phyloP scores from a whole-genome alignment of 2,329 filamentous ascomycete species.

The Cladosporium oxysporum region DNA sequence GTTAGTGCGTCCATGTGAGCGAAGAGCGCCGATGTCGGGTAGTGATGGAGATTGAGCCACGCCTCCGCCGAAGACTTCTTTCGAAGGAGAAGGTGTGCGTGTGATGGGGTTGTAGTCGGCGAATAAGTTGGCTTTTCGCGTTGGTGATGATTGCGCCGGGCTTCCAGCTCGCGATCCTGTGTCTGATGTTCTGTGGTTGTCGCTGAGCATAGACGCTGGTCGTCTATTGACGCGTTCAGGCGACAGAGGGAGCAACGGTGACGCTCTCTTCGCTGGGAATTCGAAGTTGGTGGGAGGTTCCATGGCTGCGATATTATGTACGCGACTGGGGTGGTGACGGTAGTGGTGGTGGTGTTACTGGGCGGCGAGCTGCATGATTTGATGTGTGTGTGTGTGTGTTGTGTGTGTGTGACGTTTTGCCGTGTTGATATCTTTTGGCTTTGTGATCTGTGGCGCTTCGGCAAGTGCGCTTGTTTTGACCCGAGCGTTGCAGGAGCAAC shows the following conservation, averaged over 20 bases:
- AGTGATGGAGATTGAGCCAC: slow-evolving; percentile 36
- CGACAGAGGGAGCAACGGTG: slow-evolving; percentile 61
- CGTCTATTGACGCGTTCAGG: slow-evolving; percentile 63
- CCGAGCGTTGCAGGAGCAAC: slow-evolving; percentile 1
- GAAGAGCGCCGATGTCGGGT: slow-evolving; percentile 34
- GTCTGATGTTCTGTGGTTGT: slow-evolving; percentile 40
- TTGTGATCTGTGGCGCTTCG: slow-evolving; percentile 4
- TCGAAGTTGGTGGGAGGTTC: slow-evolving; percentile 49
- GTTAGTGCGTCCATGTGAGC: slow-evolving; percentile 54
- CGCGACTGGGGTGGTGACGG: neutral
- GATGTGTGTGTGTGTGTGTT: neutral
- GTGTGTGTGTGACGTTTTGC: slow-evolving; percentile 3
- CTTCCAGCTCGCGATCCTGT: slow-evolving; percentile 33
- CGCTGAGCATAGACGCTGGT: slow-evolving; percentile 39
- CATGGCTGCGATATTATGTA: slow-evolving; percentile 30
- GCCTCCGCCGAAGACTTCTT: slow-evolving; percentile 24
- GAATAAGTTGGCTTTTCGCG: slow-evolving; percentile 34
- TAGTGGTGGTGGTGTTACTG: slow-evolving; percentile 7
- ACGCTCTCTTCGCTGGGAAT: slow-evolving; percentile 53
- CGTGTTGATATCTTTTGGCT: slow-evolving; percentile 3
- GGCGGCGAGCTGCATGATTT: slow-evolving; percentile 11
- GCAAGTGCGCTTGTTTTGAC: slow-evolving; percentile 5
- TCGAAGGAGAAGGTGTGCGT: slow-evolving; percentile 19
- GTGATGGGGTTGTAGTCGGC: slow-evolving; percentile 32
- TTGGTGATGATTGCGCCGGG: slow-evolving; percentile 38